A percentile compares a stretch with the other conserved stretches of the same genome.
These are phyloP conservation scores for Neofusicoccum parvum DNA, from an alignment of 2,329 filamentous ascomycete genomes.

Conservation along the genomic window DNA sequence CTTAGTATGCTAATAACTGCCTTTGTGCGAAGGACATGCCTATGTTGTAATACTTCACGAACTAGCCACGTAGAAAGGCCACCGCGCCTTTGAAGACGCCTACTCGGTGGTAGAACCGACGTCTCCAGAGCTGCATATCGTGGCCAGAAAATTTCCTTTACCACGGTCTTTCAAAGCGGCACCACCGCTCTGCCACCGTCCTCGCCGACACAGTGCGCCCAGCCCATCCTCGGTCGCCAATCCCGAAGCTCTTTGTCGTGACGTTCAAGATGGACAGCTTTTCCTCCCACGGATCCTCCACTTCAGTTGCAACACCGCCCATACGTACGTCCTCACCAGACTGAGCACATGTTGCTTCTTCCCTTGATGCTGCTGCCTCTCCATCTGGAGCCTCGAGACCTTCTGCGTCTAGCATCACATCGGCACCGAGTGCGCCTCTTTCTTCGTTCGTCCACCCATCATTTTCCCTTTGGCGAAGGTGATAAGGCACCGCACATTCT, in stretches of 20 bases:
- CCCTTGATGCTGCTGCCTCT: constrained; percentile 54
- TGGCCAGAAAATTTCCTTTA: neutral
- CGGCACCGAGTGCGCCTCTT: constrained; percentile 39
- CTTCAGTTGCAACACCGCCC: constrained; percentile 5
- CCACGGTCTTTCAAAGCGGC: constrained; percentile 29
- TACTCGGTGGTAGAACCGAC: neutral
- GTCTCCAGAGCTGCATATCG: neutral
- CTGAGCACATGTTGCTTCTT: constrained; percentile 55
- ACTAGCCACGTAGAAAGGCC: no score
- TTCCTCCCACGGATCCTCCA: constrained; percentile 47
- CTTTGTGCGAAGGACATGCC: no score
- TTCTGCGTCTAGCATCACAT: constrained; percentile 52
- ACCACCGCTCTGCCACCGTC: constrained; percentile 50
- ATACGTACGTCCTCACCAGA: constrained; percentile 26
- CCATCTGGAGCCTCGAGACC: constrained; percentile 50
- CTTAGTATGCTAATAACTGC: no score
- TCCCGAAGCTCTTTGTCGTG: constrained; percentile 44
- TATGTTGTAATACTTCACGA: no score
- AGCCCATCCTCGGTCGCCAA: constrained; percentile 48
- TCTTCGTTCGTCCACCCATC: constrained; percentile 58
- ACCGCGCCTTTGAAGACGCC: no score
- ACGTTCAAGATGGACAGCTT: constrained; percentile 51
- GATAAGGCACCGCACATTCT: constrained; percentile 36
- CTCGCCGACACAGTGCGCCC: constrained; percentile 49
- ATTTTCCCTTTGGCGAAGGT: neutral